A percentile compares a stretch with the other conserved stretches of the same genome.
Evolutionary conservation across 345 rosid species (phyloP).

Genomic region (Dimocarpus longan): DNA sequence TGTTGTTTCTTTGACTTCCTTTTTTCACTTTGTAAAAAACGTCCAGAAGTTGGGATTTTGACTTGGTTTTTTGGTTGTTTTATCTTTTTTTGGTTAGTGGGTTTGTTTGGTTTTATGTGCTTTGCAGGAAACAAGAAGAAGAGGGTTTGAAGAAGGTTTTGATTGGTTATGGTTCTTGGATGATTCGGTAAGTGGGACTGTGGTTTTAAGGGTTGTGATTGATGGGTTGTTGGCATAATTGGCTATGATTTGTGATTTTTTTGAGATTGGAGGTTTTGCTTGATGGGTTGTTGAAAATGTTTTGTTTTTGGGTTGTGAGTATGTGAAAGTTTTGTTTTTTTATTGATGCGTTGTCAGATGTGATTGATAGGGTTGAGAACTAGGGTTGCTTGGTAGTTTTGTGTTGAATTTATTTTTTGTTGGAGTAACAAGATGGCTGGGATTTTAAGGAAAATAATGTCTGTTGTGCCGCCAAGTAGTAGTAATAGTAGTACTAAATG

Average conservation of each 20-base stretch:
- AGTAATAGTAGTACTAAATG: constrained; percentile 20
- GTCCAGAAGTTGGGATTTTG: background rate
- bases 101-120: background rate
- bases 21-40: background rate
- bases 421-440: constrained; percentile 42
- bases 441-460: constrained; percentile 54
- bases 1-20: background rate
- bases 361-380: background rate
- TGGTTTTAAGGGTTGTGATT: constrained; percentile 1
- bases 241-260: background rate
- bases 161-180: constrained; percentile 3
- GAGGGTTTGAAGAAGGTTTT: background rate
- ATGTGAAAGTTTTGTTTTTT: background rate
- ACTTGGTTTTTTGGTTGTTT: background rate
- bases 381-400: constrained; percentile 1
- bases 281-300: constrained; percentile 20
- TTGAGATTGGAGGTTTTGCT: background rate
- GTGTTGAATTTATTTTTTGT: background rate
- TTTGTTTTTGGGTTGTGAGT: constrained; percentile 13
- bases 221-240: background rate
- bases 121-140: background rate
- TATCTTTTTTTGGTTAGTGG: background rate
- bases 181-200: constrained; percentile 10
- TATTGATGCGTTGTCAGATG: constrained; percentile 13
- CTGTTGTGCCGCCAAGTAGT: constrained; percentile 34